Base-by-base conservation (phyloP, 768 basidiomycete genomes). In the Daedalea quercina region DNA sequence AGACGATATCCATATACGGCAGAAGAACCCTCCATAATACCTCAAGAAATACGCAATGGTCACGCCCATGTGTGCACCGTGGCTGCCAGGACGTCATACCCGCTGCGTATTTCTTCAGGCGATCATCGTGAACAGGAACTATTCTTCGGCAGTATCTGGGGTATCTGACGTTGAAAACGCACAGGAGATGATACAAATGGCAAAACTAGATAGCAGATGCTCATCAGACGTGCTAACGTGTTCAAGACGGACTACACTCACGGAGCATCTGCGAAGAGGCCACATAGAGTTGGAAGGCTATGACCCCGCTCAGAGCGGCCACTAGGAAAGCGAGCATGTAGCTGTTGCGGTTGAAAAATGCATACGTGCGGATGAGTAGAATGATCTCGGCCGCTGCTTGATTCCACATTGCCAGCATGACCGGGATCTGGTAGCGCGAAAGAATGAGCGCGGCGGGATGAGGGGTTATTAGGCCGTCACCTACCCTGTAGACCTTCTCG, bases 381-480 rank as follows among this genome's bases (percentile, higher is more conserved):
- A 90, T 85, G 56, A 82, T 85, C 72, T 90, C 85, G 44, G 87
- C 86, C 43, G 85, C 83, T 51, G 88, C 86, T 77, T 90, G 88
- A 61, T 90, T 90, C 87, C 87, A 90, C 81, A 89, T 85, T 17
- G 87, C 87, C 46, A 90, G 76, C 6, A 83, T 82, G 52, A 90
- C 88, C 4, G 88, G 88, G 49, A 89, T 81, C 87, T 90, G 24
- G 46, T 35, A 42, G 17, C 3, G n/a, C 13, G 25, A 17, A 44
- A 42, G 7, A 25, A 47, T 33, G 4, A 47, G 25, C 15, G 12
- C 20, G 46, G 13, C 3, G 25, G 26, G 54, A 37, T 45, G 33
- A 46, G 15, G 17, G 37, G 31, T 52, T 46, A 23, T 41, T 44
- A 35, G 34, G 15, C 3, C 20, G 41, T 41, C 31, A 45, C 57